phyloP scores from a whole-genome alignment of 1,284 basidiomycete species.

The Cronartium ribicola region DNA sequence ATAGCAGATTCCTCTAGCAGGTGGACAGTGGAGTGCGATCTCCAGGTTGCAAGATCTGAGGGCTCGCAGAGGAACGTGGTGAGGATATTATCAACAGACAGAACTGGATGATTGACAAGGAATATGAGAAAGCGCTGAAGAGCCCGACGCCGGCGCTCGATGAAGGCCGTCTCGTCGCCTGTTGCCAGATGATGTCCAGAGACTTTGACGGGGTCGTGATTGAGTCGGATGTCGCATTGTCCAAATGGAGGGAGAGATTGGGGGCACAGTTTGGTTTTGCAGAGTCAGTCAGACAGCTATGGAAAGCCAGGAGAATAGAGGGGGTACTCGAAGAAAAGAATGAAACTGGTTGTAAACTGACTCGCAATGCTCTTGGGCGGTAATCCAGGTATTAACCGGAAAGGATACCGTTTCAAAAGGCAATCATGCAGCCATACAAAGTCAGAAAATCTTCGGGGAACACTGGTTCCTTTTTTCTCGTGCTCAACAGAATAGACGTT shows the following conservation, averaged over 20 bases:
- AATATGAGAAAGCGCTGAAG: conserved; percentile 75
- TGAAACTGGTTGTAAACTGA: conserved; percentile 54
- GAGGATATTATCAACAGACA: conserved; percentile 77
- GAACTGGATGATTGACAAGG: conserved; percentile 80
- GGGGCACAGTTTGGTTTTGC: background rate
- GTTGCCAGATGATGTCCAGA: conserved; percentile 55
- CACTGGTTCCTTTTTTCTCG: conserved; percentile 48
- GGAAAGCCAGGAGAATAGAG: background rate
- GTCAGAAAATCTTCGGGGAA: conserved; percentile 67
- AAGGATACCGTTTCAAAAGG: conserved; percentile 69
- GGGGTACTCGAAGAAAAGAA: conserved; percentile 11
- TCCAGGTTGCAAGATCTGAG: conserved; percentile 44
- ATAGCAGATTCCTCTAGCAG: conserved; percentile 79
- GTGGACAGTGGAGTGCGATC: conserved; percentile 52
- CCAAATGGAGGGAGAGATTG: background rate
- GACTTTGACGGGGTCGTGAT: conserved; percentile 21
- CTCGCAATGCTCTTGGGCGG: conserved; percentile 86
- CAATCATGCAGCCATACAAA: conserved; percentile 83
- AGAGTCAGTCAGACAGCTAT: background rate
- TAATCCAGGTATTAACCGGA: conserved; percentile 78
- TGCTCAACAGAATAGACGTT: conserved; percentile 40
- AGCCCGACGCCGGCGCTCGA: conserved; percentile 83
- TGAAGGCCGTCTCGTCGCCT: conserved; percentile 66
- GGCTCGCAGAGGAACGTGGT: conserved; percentile 59
- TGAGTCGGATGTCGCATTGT: background rate